Evolutionary conservation across 2,329 filamentous ascomycete species (phyloP).

Genomic region (Pseudocercospora vitis): DNA sequence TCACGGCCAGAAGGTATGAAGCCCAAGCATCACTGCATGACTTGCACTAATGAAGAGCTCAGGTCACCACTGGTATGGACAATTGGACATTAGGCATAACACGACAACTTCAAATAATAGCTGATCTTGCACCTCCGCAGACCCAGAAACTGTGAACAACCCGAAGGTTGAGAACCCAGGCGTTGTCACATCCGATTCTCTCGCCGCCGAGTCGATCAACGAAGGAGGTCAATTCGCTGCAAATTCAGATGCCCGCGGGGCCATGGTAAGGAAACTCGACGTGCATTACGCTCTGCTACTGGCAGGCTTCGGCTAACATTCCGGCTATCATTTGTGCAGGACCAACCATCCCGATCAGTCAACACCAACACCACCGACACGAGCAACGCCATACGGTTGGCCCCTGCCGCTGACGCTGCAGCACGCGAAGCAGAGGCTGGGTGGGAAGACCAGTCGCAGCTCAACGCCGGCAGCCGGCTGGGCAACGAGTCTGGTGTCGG

Average conservation of each 20-base stretch:
- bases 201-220: constrained; percentile 70
- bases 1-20: constrained; percentile 1
- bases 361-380: constrained; percentile 59
- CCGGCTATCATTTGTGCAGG: no score
- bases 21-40: background rate
- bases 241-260: constrained; percentile 57
- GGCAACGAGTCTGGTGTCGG: constrained; percentile 40
- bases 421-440: constrained; percentile 46
- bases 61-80: background rate
- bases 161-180: constrained; percentile 65
- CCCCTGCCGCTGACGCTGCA: constrained; percentile 49
- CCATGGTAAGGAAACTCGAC: background rate
- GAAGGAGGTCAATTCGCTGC: constrained; percentile 60
- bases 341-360: constrained; percentile 53
- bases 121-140: constrained; percentile 34
- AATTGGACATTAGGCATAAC: background rate
- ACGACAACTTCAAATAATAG: background rate
- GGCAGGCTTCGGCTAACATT: no score
- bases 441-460: constrained; percentile 42
- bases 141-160: constrained; percentile 50
- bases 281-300: no score
- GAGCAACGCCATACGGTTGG: constrained; percentile 53
- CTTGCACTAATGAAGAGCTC: background rate
- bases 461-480: constrained; percentile 43
- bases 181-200: constrained; percentile 64